Evolutionary conservation across 2,329 filamentous ascomycete species (phyloP), one percentile per base, ranked within the genome.

Genomic region (Alternaria tenuissima): DNA sequence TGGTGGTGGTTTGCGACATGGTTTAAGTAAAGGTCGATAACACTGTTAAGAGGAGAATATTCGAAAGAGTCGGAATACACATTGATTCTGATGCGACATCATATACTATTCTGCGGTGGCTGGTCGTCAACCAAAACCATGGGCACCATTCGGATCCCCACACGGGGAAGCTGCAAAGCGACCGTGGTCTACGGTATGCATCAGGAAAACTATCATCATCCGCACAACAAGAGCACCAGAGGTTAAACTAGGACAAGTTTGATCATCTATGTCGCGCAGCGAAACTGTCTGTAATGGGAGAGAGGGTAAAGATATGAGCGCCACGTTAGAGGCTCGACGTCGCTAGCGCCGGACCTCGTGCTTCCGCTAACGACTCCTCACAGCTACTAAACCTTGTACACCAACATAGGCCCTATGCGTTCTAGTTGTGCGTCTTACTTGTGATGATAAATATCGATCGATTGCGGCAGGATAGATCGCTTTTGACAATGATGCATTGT

Each of bases 121-220:
- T 55, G 56, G 43, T 55, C 5, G 43, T 43, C 16, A 59, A 59
- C 51, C 52, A 49, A 20, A 36, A 44, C 36, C 24, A 34, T 55
- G 28, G 43, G 28, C 38, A 34, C 14, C 18, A 18, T 32, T 42
- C 59, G 59, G 59, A 54, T 61, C 59, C 59, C 59, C 59, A 39
- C 59, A 30, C 59, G 55, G 59, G 20, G 36, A 51, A 61, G 38
- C 12, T 48, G 22, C 14, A 38, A 55, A 22, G 43, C 41, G 24
- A 28, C 47, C 22, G 44, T 38, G 3, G 49, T 8, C 4, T 20
- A 41, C 22, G n/a, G 11, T 14, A 3, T 4, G 24, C 0, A 16
- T 39, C 39, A 26, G 9, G 36, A 1, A 49, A 49, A 8, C 46
- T 36, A 49, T 16, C n/a, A 38, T 1, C 8, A 16, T n/a, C 30